These are phyloP conservation scores for Solanum verrucosum DNA, from an alignment of 257 asterid genomes.

Conservation along the genomic window DNA sequence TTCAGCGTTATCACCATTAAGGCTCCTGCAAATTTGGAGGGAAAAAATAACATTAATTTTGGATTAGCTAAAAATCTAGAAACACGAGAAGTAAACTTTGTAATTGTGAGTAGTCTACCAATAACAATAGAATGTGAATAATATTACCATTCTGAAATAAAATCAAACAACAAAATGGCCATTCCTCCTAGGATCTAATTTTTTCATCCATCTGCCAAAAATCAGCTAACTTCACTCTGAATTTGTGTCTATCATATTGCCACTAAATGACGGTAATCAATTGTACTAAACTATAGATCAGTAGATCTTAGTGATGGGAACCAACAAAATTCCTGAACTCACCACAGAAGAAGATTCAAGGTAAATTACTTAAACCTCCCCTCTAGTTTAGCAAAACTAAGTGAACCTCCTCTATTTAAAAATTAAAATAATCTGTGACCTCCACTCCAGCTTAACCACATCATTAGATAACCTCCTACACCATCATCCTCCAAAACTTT, in stretches of 20 bases:
- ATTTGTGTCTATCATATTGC: background rate
- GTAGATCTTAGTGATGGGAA: background rate
- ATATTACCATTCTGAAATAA: background rate
- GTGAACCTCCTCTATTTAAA: background rate
- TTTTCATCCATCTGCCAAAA: background rate
- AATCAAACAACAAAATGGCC: background rate
- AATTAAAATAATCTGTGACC: background rate
- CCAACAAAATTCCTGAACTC: background rate
- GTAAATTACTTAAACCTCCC: background rate
- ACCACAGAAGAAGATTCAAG: background rate
- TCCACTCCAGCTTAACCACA: background rate
- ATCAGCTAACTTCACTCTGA: background rate
- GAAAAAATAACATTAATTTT: background rate
- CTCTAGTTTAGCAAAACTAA: background rate
- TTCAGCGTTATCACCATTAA: constrained; percentile 96
- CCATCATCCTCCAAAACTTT: background rate
- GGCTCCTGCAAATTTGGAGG: constrained; percentile 51
- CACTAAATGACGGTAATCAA: background rate
- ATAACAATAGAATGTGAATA: background rate
- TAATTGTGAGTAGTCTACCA: background rate
- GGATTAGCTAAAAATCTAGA: background rate
- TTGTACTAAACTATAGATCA: background rate
- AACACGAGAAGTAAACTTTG: background rate
- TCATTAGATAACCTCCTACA: background rate
- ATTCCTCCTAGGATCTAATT: background rate